Evolutionary conservation across 345 rosid genomes (phyloP).

Genomic region (Rhizophora apiculata): DNA sequence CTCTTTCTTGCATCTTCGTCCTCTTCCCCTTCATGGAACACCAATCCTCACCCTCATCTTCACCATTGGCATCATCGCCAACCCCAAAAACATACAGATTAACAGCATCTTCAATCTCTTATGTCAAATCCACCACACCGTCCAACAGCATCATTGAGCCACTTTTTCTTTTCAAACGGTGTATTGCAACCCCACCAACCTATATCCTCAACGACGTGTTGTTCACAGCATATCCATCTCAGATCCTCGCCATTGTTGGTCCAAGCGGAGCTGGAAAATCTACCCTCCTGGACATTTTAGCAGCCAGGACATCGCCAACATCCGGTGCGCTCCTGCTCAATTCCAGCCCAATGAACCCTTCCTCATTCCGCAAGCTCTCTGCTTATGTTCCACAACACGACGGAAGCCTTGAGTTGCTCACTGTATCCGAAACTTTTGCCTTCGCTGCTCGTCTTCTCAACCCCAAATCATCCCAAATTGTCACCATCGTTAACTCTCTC

Average conservation of each 20-base stretch:
- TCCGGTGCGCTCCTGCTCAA: constrained; percentile 63
- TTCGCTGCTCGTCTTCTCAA: constrained; percentile 70
- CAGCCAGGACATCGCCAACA: constrained; percentile 76
- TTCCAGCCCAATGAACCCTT: constrained; percentile 65
- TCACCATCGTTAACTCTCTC: constrained; percentile 46
- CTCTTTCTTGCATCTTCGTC: background rate
- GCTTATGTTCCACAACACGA: constrained; percentile 92
- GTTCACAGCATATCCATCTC: constrained; percentile 67
- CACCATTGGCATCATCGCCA: constrained; percentile 20
- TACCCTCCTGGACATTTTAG: constrained; percentile 90
- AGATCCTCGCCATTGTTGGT: constrained; percentile 93
- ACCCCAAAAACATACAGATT: constrained; percentile 46
- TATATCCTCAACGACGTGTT: constrained; percentile 64
- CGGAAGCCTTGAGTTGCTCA: constrained; percentile 65
- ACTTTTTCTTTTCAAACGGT: constrained; percentile 37
- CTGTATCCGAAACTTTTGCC: constrained; percentile 70
- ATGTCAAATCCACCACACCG: constrained; percentile 42
- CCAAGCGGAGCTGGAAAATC: constrained; percentile 98
- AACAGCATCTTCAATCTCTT: constrained; percentile 67
- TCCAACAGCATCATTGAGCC: constrained; percentile 13
- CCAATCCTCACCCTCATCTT: constrained; percentile 19
- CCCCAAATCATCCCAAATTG: constrained; percentile 36
- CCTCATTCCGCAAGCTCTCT: constrained; percentile 75
- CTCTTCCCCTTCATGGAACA: constrained; percentile 43
- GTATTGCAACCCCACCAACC: constrained; percentile 42